Conservation (phyloP, 805 yeast genomes). For the Candida boleticola region DNA sequence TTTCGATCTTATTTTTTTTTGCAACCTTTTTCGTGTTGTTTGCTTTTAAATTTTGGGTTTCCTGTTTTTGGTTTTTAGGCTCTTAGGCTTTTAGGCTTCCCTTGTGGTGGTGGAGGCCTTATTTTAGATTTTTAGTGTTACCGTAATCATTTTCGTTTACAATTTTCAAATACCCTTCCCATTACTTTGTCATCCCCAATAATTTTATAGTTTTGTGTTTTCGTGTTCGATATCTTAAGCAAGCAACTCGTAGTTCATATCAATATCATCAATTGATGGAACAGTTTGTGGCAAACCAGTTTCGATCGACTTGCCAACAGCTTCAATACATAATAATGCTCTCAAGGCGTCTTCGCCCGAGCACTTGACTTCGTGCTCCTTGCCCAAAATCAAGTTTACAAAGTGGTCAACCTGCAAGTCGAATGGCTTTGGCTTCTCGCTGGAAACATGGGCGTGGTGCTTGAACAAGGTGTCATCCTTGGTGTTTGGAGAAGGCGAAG, state of each 20-base stretch:
- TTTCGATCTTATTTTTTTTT: too few relatives aligned
- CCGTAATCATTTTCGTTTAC: too few relatives aligned
- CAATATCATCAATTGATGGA: conserved; percentile 20
- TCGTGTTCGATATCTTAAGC: conserved; percentile 1
- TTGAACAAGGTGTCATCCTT: conserved; percentile 17
- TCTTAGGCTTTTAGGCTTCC: too few relatives aligned
- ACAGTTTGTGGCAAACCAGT: conserved; percentile 30
- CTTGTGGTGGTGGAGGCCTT: too few relatives aligned
- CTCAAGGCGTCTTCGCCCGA: conserved; percentile 33
- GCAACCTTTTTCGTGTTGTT: too few relatives aligned
- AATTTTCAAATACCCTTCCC: too few relatives aligned
- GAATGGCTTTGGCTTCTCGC: conserved; percentile 27
- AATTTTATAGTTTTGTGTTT: conserved; percentile 1
- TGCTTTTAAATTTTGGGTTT: too few relatives aligned
- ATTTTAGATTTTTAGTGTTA: too few relatives aligned
- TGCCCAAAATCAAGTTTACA: conserved; percentile 30
- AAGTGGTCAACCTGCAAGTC: conserved; percentile 40
- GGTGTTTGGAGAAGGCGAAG: conserved; percentile 29
- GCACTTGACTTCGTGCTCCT: conserved; percentile 25
- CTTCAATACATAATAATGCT: conserved; percentile 34
- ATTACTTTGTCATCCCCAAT: too few relatives aligned
- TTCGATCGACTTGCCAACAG: conserved; percentile 30
- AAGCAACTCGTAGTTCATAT: conserved; percentile 17
- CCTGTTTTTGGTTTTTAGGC: too few relatives aligned
- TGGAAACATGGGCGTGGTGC: conserved; percentile 2